Evolutionary conservation across 257 asterid genomes (phyloP).

Genomic region (Capsicum pubescens): DNA sequence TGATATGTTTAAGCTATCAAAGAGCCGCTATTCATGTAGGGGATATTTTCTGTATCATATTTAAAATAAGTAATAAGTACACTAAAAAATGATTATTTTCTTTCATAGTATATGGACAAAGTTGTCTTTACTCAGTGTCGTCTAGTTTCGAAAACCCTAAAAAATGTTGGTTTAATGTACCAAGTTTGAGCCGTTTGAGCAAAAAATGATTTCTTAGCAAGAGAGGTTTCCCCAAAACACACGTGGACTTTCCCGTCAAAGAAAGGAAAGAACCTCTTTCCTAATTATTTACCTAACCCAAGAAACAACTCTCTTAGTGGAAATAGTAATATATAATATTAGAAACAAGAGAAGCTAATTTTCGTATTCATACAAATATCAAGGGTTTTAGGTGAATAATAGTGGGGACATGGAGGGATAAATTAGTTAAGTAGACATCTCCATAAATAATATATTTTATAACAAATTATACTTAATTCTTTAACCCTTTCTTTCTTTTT

Average conservation of each 20-base stretch:
- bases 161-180: background rate
- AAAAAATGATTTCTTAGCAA: conserved; percentile 40
- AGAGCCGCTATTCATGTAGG: background rate
- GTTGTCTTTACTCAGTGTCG: background rate
- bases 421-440: too few relatives aligned
- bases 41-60: background rate
- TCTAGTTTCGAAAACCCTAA: conserved; percentile 15
- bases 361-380: too few relatives aligned
- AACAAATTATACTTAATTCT: background rate
- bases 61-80: background rate
- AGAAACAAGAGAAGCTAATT: too few relatives aligned
- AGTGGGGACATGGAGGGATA: too few relatives aligned
- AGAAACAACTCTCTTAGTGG: background rate
- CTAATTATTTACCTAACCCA: conserved; percentile 22
- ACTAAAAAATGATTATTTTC: background rate
- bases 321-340: background rate
- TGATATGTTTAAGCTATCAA: too few relatives aligned
- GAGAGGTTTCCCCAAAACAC: conserved; percentile 36
- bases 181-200: background rate
- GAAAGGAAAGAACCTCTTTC: background rate
- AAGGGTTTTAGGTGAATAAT: too few relatives aligned
- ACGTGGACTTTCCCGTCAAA: conserved; percentile 26
- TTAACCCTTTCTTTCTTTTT: background rate
- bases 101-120: background rate
- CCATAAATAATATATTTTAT: too few relatives aligned